A percentile compares a stretch with the other conserved stretches of the same genome.
These are phyloP conservation scores for Dalbergia oliveri DNA, from an alignment of 306 rosid genomes.

Conservation along the genomic window DNA sequence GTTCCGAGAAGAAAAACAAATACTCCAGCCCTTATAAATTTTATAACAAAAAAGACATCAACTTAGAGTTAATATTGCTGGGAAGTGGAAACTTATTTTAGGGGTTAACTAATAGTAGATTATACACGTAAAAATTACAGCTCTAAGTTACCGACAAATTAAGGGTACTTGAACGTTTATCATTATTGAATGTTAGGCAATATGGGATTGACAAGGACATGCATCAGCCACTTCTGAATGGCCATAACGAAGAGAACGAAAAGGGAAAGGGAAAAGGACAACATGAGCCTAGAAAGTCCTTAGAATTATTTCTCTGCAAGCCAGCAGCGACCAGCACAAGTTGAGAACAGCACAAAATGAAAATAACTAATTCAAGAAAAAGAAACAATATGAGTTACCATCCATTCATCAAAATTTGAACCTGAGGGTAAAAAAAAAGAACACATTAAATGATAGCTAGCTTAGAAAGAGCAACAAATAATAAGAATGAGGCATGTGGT, in stretches of 20 bases:
- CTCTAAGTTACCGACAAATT: neutral
- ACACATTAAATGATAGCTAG: neutral
- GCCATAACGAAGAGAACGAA: neutral
- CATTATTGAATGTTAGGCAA: slow-evolving; percentile 19
- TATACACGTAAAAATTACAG: neutral
- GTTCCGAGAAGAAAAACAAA: too few species aligned
- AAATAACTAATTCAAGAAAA: slow-evolving; percentile 9
- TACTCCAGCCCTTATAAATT: too few species aligned
- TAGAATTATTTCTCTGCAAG: slow-evolving; percentile 26
- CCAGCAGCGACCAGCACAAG: neutral
- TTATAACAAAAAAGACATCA: too few species aligned
- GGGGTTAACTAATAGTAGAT: neutral
- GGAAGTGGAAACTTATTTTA: too few species aligned
- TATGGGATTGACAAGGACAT: slow-evolving; percentile 33
- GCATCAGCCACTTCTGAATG: slow-evolving; percentile 19
- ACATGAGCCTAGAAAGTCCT: neutral
- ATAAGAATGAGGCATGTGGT: slow-evolving; percentile 46
- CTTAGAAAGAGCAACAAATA: neutral
- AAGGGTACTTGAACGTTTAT: neutral
- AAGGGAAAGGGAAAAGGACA: slow-evolving; percentile 10
- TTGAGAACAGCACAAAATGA: neutral
- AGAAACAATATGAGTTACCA: neutral
- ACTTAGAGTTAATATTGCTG: too few species aligned
- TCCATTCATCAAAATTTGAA: neutral
- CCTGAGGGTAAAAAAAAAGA: neutral